Conservation (phyloP, 2,329 filamentous ascomycete species). For the Dendrostoma leiphaemia region DNA sequence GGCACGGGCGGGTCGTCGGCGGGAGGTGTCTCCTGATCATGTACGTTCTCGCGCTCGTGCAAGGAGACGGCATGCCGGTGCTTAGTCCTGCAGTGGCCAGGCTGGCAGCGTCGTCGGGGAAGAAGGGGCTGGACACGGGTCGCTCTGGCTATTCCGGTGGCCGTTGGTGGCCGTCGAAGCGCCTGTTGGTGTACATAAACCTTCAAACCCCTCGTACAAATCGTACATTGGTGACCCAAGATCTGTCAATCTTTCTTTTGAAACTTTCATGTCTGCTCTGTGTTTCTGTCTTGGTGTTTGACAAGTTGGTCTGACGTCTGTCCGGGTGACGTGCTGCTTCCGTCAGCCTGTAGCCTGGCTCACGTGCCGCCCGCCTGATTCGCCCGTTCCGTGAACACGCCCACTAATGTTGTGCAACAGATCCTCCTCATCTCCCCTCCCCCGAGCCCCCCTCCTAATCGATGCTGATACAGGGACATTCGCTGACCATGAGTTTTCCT, state of each 20-base stretch:
- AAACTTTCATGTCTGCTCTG: too few relatives aligned
- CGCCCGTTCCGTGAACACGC: too few relatives aligned
- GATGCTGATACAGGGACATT: too few relatives aligned
- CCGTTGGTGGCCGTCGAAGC: constrained; percentile 22
- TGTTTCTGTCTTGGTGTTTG: too few relatives aligned
- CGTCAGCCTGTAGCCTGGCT: too few relatives aligned
- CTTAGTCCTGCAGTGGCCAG: neutral
- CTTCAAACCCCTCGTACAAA: constrained; percentile 1
- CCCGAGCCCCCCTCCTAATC: too few relatives aligned
- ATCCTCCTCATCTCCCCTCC: too few relatives aligned
- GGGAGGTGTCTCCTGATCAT: constrained; percentile 1
- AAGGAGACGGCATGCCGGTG: constrained; percentile 4
- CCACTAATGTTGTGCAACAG: too few relatives aligned
- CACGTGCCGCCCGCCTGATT: too few relatives aligned
- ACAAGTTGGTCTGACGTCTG: too few relatives aligned
- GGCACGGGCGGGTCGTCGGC: neutral
- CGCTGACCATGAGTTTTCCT: too few relatives aligned
- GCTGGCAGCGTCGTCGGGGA: neutral
- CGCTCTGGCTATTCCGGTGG: neutral
- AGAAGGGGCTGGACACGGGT: neutral
- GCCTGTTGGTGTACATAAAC: constrained; percentile 1
- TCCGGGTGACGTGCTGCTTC: too few relatives aligned
- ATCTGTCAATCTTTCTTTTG: neutral
- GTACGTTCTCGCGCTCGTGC: neutral
- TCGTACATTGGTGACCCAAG: neutral